phyloP scores from a whole-genome alignment of 2,329 filamentous ascomycete genomes.

The Calonectria henricotiae region DNA sequence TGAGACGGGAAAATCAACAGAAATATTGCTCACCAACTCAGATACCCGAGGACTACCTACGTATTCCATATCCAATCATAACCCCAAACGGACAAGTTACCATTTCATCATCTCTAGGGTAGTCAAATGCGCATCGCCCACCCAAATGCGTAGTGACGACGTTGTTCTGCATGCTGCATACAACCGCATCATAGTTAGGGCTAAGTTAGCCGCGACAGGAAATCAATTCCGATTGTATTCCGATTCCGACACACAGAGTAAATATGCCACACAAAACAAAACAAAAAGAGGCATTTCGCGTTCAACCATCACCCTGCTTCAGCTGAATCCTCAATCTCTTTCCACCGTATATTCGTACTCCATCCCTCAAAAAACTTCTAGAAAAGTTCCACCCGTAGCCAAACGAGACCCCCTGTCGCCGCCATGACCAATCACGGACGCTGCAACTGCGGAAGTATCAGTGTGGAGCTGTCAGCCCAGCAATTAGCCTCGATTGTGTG shows the following conservation, averaged over 20 bases:
- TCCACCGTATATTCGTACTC: not conserved
- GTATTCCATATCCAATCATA: too few species aligned
- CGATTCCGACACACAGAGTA: slow-evolving; percentile 11
- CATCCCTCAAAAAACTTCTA: not conserved
- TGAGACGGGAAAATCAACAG: too few species aligned
- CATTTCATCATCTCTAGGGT: too few species aligned
- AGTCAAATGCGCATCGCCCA: too few species aligned
- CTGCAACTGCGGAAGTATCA: slow-evolving; percentile 11
- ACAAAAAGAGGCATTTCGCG: not conserved
- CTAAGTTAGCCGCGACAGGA: not conserved
- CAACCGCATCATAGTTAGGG: not conserved
- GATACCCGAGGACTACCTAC: too few species aligned
- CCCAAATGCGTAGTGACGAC: not conserved
- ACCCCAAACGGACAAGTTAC: too few species aligned
- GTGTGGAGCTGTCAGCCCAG: slow-evolving; percentile 15
- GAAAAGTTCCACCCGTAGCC: slow-evolving; percentile 2
- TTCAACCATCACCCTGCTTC: not conserved
- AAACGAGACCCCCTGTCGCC: not conserved
- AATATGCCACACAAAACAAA: not conserved
- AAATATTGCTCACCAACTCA: too few species aligned
- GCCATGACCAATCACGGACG: slow-evolving; percentile 16
- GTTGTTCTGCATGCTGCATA: not conserved
- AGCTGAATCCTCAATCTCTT: not conserved
- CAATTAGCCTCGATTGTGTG: slow-evolving; percentile 9
- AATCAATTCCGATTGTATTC: slow-evolving; percentile 4